Conservation (phyloP, 2,329 filamentous ascomycete genomes). For the Penicillium nordicum region DNA sequence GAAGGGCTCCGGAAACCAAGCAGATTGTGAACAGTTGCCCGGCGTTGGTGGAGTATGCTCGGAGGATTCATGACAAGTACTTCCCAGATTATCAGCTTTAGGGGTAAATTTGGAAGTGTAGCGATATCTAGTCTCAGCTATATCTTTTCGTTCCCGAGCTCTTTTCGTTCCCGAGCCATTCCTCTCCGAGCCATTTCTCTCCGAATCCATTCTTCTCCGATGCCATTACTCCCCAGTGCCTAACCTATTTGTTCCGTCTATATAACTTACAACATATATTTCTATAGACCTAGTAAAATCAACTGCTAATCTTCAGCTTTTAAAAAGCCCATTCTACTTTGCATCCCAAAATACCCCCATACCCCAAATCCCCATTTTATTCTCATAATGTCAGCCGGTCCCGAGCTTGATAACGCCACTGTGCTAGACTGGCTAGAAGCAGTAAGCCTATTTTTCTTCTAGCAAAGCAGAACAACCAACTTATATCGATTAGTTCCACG, state of each 20-base stretch:
- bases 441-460: neutral
- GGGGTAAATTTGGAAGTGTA: neutral
- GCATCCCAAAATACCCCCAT: neutral
- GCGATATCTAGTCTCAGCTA: too few relatives aligned
- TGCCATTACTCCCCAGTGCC: too few relatives aligned
- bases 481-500: neutral
- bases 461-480: neutral
- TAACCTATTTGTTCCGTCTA: too few relatives aligned
- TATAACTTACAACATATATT: too few relatives aligned
- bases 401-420: neutral
- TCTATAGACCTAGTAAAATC: too few relatives aligned
- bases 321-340: neutral
- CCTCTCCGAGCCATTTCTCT: too few relatives aligned
- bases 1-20: neutral
- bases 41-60: neutral
- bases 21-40: neutral
- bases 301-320: too few relatives aligned
- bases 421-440: constrained; percentile 1
- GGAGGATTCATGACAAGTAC: neutral
- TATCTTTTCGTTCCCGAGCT: too few relatives aligned
- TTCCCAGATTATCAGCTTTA: neutral
- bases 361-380: neutral
- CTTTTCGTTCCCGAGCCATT: too few relatives aligned
- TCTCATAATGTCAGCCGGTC: neutral
- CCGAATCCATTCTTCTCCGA: too few relatives aligned